Conservation (phyloP, 2,329 filamentous ascomycete species). For the Hymenoscyphus salicellus region DNA sequence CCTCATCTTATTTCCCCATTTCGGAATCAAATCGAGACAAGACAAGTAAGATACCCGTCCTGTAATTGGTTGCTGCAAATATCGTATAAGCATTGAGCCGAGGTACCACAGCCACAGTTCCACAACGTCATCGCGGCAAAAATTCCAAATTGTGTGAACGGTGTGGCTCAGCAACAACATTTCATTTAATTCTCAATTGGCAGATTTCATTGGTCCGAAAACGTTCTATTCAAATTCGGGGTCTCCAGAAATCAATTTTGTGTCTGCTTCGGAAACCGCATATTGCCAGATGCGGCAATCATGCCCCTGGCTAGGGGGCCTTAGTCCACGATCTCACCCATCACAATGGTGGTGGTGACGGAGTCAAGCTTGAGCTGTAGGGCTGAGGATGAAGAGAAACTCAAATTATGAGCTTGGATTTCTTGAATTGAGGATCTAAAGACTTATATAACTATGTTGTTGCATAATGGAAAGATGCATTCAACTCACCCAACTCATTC, state of each 20-base stretch:
- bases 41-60: not conserved
- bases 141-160: not conserved
- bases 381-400: not conserved
- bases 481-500: not conserved
- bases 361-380: not conserved
- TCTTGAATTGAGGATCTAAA: not conserved
- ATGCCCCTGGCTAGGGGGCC: not conserved
- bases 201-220: not conserved
- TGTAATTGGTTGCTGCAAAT: not conserved
- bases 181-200: not conserved
- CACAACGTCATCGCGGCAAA: not conserved
- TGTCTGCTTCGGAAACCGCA: not conserved
- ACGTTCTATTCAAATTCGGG: not conserved
- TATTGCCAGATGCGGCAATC: no score
- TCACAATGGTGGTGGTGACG: not conserved
- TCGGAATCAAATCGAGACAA: not conserved
- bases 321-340: no score
- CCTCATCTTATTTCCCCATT: not conserved
- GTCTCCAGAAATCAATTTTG: not conserved
- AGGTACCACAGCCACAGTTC: not conserved
- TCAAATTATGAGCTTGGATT: not conserved
- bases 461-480: not conserved
- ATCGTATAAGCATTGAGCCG: not conserved
- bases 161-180: not conserved
- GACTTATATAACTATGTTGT: not conserved